Evolutionary conservation across 2,329 filamentous ascomycete species (phyloP).

Genomic region (Penicillium fuscoglaucum): DNA sequence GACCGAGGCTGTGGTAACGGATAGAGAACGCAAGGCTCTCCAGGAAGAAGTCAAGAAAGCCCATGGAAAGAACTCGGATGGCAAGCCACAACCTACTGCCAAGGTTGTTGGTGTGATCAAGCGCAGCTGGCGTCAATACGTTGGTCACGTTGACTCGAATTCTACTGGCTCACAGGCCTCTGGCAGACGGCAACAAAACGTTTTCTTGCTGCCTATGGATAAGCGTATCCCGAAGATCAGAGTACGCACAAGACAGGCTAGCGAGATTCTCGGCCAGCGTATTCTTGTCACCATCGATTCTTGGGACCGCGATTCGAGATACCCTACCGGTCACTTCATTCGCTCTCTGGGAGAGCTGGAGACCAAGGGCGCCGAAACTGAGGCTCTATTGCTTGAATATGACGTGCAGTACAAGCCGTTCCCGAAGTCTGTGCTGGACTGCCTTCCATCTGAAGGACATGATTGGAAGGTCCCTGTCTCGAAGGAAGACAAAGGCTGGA

Average conservation of each 20-base stretch:
- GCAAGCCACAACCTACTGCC: constrained; percentile 82
- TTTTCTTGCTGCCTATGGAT: constrained; percentile 97
- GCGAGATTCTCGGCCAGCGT: constrained; percentile 84
- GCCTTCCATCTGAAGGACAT: constrained; percentile 85
- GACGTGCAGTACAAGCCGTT: constrained; percentile 98
- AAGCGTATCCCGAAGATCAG: constrained; percentile 96
- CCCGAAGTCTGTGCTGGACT: constrained; percentile 92
- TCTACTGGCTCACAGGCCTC: constrained; percentile 74
- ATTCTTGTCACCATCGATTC: constrained; percentile 91
- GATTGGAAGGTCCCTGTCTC: constrained; percentile 88
- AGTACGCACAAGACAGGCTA: constrained; percentile 84
- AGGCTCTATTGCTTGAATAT: constrained; percentile 89
- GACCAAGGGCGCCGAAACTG: constrained; percentile 96
- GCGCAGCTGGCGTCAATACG: constrained; percentile 96
- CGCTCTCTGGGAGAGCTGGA: constrained; percentile 90
- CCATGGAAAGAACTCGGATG: constrained; percentile 74
- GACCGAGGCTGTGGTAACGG: constrained; percentile 75
- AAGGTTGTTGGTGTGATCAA: constrained; percentile 90
- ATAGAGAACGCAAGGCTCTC: constrained; percentile 79
- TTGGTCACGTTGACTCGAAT: constrained; percentile 88
- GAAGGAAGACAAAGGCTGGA: constrained; percentile 81
- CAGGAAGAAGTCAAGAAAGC: constrained; percentile 88
- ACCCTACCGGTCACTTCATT: constrained; percentile 91
- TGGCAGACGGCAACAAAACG: constrained; percentile 82
- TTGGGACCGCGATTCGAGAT: constrained; percentile 91